Conservation (phyloP, 768 basidiomycete species). For the Rhizopogon vesiculosus region DNA sequence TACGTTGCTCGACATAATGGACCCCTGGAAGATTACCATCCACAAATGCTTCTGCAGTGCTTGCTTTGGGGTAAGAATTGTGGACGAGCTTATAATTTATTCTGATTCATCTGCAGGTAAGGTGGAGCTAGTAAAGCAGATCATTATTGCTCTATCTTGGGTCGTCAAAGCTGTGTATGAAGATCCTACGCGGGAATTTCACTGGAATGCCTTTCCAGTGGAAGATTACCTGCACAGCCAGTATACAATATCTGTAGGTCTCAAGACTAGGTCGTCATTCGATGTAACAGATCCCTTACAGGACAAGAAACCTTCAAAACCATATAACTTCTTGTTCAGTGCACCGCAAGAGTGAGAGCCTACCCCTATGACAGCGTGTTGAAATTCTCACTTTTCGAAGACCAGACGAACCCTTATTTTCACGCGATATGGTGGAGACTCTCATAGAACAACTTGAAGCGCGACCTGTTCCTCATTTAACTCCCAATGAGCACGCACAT, state of each 20-base stretch:
- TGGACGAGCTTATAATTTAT: background rate
- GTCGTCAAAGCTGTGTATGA: slow-evolving; percentile 8
- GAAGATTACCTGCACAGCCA: slow-evolving; percentile 35
- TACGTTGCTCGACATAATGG: slow-evolving; percentile 81
- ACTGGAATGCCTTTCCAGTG: slow-evolving; percentile 50
- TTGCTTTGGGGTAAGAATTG: slow-evolving; percentile 76
- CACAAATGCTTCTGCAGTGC: slow-evolving; percentile 89
- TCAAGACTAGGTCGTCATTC: background rate
- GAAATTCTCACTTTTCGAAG: slow-evolving; percentile 25
- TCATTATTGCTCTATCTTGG: slow-evolving; percentile 64
- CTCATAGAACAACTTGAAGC: slow-evolving; percentile 64
- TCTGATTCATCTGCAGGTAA: slow-evolving; percentile 51
- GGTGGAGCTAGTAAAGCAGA: slow-evolving; percentile 76
- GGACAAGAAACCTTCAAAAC: slow-evolving; percentile 24
- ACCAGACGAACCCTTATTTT: slow-evolving; percentile 53
- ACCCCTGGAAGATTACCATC: slow-evolving; percentile 88
- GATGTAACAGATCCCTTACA: slow-evolving; percentile 1
- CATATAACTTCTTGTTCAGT: slow-evolving; percentile 53
- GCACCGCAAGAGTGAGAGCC: slow-evolving; percentile 39
- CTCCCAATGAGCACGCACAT: slow-evolving; percentile 77
- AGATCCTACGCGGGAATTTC: slow-evolving; percentile 9
- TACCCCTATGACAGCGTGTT: background rate
- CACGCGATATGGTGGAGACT: slow-evolving; percentile 50
- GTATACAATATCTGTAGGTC: slow-evolving; percentile 14
- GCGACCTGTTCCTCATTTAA: slow-evolving; percentile 63